phyloP scores from a whole-genome alignment of 2,329 filamentous ascomycete genomes.

The Fusarium hostae region DNA sequence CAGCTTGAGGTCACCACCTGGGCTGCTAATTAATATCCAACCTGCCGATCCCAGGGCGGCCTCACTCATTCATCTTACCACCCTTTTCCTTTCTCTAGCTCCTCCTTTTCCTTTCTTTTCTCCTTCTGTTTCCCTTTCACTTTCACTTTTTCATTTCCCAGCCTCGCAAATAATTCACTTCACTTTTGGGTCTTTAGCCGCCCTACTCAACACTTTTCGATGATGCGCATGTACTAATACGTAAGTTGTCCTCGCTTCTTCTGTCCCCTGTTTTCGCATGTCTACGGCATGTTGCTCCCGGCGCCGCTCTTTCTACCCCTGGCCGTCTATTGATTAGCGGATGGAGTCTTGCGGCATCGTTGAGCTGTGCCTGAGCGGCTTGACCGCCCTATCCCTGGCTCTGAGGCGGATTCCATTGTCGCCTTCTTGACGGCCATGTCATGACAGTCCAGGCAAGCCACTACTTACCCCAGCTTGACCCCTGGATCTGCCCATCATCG shows the following conservation, averaged over 20 bases:
- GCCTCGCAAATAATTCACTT: slow-evolving; percentile 9
- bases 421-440: slow-evolving; percentile 6
- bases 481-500: slow-evolving; percentile 43
- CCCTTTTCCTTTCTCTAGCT: slow-evolving; percentile 8
- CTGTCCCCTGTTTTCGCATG: slow-evolving; percentile 35
- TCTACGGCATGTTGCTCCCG: slow-evolving; percentile 28
- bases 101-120: neutral
- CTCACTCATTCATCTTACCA: slow-evolving; percentile 36
- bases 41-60: slow-evolving; percentile 31
- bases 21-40: slow-evolving; percentile 16
- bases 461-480: slow-evolving; percentile 35
- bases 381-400: slow-evolving; percentile 36
- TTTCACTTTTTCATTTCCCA: slow-evolving; percentile 14
- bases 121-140: neutral
- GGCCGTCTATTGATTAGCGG: slow-evolving; percentile 35
- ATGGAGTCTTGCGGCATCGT: slow-evolving; percentile 31
- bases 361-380: slow-evolving; percentile 32
- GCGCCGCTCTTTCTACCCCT: slow-evolving; percentile 25
- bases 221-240: slow-evolving; percentile 30
- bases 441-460: slow-evolving; percentile 27
- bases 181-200: neutral
- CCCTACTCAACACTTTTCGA: slow-evolving; percentile 22
- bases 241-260: slow-evolving; percentile 31
- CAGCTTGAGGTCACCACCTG: slow-evolving; percentile 25
- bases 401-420: slow-evolving; percentile 13